Evolutionary conservation across 495 filamentous ascomycete species (phyloP).

Genomic region (Penicillium salamii): DNA sequence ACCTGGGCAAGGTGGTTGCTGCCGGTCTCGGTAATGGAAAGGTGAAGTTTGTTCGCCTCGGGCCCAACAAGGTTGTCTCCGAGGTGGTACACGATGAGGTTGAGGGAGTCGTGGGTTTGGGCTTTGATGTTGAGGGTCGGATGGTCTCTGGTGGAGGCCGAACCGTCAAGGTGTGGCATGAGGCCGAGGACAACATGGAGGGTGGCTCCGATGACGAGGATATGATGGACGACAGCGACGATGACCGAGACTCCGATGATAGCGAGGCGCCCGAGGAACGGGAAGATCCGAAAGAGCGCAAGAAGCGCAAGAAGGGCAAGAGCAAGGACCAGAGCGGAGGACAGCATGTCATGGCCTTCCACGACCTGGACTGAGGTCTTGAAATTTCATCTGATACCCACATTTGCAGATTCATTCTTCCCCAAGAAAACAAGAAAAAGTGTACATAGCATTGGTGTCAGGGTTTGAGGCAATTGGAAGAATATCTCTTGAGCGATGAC

Average conservation of each 20-base stretch:
- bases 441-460: constrained; percentile 11
- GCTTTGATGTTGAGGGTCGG: constrained; percentile 77
- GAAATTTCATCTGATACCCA: constrained; percentile 26
- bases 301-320: constrained; percentile 59
- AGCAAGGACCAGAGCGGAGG: constrained; percentile 50
- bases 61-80: constrained; percentile 55
- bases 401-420: constrained; percentile 5
- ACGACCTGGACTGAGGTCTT: constrained; percentile 56
- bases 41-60: constrained; percentile 54
- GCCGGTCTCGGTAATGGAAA: constrained; percentile 74
- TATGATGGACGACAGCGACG: constrained; percentile 38
- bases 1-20: constrained; percentile 62
- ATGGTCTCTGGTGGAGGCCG: constrained; percentile 84
- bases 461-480: not conserved
- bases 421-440: constrained; percentile 5
- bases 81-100: constrained; percentile 76
- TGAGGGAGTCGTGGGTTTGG: constrained; percentile 73
- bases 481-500: not conserved
- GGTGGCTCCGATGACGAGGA: constrained; percentile 34
- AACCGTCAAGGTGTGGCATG: constrained; percentile 82
- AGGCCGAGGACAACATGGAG: constrained; percentile 39
- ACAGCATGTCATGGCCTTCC: constrained; percentile 61
- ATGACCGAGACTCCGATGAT: constrained; percentile 47
- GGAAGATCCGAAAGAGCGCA: constrained; percentile 40
- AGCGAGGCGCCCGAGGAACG: constrained; percentile 33